Evolutionary conservation across 306 rosid species (phyloP), one percentile per base, ranked within the genome.

Genomic region (Quercus dentata): DNA sequence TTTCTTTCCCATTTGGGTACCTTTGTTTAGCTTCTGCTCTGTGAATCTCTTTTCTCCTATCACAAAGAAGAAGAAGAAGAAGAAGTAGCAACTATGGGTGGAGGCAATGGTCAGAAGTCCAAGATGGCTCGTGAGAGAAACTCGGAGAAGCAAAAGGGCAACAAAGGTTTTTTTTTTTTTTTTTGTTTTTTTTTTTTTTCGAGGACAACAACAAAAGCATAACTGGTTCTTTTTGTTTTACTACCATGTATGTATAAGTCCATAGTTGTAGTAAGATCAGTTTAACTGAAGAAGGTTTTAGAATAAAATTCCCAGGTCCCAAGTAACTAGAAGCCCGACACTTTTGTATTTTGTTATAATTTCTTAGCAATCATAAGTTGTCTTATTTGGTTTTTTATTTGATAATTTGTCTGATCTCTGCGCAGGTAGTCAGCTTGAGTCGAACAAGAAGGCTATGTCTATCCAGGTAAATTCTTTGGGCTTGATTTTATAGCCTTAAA

Each of bases 351-450:
- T 11, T 49, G 15, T 57, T 57, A 57, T 20, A n/a, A n/a, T 57
- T 57, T 20, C 27, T 9, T 6, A 8, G 27, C 27, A 57, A 20
- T 57, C 63, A 57, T 3, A 20, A 41, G 46, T 41, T 41, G 12
- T 41, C 46, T 8, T 2, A 2, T 12, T 8, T 27, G 28, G 52
- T 13, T 46, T 12, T 72, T 73, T 14, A 9, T 44, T 76, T 8
- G 7, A 64, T 14, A 18, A 72, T 56, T 30, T 35, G 73, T 10
- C 31, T 11, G 38, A 11, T 55, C 54, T 46, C 61, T 35, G 33
- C 3, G 23, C 83, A 87, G 88, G 89, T 68, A 87, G 91, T 75
- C 91, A 83, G 84, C 91, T 87, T 73, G 89, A 87, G 59, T 57
- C 83, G 27, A 85, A 87, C 83, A 87, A 83, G 86, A 85, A 83